Base-by-base conservation (phyloP, 2,329 filamentous ascomycete species). In the Orbilia brochopaga region DNA sequence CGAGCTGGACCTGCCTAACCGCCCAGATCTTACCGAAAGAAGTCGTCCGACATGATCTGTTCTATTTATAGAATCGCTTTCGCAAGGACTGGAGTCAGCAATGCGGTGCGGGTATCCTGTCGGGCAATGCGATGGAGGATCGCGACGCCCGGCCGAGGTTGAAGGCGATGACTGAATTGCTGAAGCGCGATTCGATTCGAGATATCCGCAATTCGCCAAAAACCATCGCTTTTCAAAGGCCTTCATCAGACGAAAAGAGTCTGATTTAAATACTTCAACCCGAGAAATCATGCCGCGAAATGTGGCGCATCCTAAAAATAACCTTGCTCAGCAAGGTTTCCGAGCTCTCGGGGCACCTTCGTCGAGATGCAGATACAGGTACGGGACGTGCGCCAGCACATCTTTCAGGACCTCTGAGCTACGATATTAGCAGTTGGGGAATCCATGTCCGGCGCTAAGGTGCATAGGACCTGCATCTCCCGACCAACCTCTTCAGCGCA, bases 1-100 rank as follows among this genome's bases (percentile, higher is more conserved):
- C 52, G 15, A 51, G 23, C 59, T 58, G 66, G 66, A 70, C 60
- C 67, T 72, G 60, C 67, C 60, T 72, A 72, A 72, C 67, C 67
- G 67, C 67, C 67, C 67, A 72, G 67, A 72, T 72, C 67, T 70
- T 72, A 65, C 67, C 67, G 55, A 65, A 72, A 60, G 27, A 65
- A 17, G 60, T 60, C 60, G 51, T 65, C 30, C 59, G 46, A 60
- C 60, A 60, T 52, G 53, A 30, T 56, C 48, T 56, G 35, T 19
- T 2, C 67, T 72, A 72, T 65, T 72, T 72, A 72, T 72, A 72
- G 67, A 59, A 63, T 40, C 48, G 27, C 3, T 32, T 51, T 11
- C 46, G 4, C 13, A 3, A 4, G 17, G 15, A 5, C 13, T 44
- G 13, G 40, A 15, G 11, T 69, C 51, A 35, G n/a, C n/a, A 21